Evolutionary conservation across 2,329 filamentous ascomycete genomes (phyloP).

Genomic region (Claviceps citrina): DNA sequence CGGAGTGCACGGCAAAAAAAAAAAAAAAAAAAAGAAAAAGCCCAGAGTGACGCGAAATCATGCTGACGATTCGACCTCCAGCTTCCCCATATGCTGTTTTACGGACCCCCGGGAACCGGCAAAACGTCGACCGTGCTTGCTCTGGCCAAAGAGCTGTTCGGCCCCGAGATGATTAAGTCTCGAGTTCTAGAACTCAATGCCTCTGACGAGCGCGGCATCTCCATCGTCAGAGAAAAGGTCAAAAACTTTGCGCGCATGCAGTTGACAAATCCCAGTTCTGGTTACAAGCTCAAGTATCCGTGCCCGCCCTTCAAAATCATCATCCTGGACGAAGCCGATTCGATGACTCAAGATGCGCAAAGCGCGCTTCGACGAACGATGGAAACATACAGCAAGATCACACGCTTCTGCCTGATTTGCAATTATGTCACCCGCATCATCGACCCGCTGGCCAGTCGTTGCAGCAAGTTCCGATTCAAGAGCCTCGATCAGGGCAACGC

Average conservation of each 20-base stretch:
- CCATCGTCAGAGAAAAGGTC: constrained; percentile 92
- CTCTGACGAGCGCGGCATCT: constrained; percentile 95
- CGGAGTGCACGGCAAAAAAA: no score
- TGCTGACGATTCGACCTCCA: constrained; percentile 7
- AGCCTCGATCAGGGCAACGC: constrained; percentile 79
- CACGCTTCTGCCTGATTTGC: constrained; percentile 90
- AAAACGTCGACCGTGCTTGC: constrained; percentile 98
- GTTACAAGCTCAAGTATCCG: constrained; percentile 59
- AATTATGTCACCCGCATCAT: constrained; percentile 99
- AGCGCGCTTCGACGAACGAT: constrained; percentile 84
- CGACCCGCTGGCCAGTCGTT: constrained; percentile 82
- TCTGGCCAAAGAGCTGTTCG: constrained; percentile 92
- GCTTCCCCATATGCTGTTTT: constrained; percentile 98
- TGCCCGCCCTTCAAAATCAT: constrained; percentile 99
- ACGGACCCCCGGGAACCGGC: constrained; percentile 89
- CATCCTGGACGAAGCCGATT: constrained; percentile 93
- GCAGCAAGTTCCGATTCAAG: constrained; percentile 97
- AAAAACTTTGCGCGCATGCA: constrained; percentile 97
- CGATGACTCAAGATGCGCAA: constrained; percentile 97
- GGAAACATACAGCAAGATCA: constrained; percentile 96
- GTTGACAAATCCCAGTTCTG: constrained; percentile 62
- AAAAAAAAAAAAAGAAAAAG: no score
- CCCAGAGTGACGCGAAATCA: not conserved
- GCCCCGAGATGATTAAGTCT: constrained; percentile 79
- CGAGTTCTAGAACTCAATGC: constrained; percentile 98